A percentile compares a stretch with the other conserved stretches of the same genome.
phyloP scores from a whole-genome alignment of 805 yeast species.

The Martiniozyma abietophila region DNA sequence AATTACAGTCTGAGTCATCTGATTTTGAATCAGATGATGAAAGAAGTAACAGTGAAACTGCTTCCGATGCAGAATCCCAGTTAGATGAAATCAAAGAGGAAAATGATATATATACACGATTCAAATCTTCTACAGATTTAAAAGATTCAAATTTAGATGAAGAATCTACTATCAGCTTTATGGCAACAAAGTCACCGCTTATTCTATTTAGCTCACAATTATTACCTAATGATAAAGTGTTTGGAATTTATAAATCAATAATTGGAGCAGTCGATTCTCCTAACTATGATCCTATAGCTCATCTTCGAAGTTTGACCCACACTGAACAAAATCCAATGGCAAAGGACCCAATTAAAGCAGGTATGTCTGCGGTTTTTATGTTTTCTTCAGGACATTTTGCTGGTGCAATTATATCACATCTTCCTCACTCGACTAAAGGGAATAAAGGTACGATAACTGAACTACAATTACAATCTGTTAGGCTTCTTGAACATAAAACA shows the following conservation, averaged over 20 bases:
- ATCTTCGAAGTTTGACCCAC: conserved; percentile 25
- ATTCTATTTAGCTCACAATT: conserved; percentile 45
- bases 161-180: conserved; percentile 36
- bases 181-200: conserved; percentile 65
- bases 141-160: conserved; percentile 7
- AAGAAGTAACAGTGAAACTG: background rate
- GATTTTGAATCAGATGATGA: conserved; percentile 38
- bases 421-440: conserved; percentile 46
- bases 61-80: conserved; percentile 19
- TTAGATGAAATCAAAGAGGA: conserved; percentile 24
- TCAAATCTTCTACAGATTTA: background rate
- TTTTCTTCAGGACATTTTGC: conserved; percentile 98
- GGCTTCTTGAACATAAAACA: conserved; percentile 65
- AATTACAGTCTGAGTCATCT: conserved; percentile 30
- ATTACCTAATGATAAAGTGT: conserved; percentile 27
- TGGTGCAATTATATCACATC: conserved; percentile 82
- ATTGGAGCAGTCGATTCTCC: conserved; percentile 35
- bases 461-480: conserved; percentile 53
- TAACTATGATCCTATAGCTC: conserved; percentile 37
- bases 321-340: conserved; percentile 10
- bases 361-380: conserved; percentile 75
- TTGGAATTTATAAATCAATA: conserved; percentile 61
- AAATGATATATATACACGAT: conserved; percentile 6
- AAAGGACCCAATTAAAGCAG: conserved; percentile 15
- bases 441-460: conserved; percentile 40